A percentile compares a stretch with the other conserved stretches of the same genome.
Evolutionary conservation across 2,329 filamentous ascomycete genomes (phyloP).

Genomic region (Neofusicoccum ribis): DNA sequence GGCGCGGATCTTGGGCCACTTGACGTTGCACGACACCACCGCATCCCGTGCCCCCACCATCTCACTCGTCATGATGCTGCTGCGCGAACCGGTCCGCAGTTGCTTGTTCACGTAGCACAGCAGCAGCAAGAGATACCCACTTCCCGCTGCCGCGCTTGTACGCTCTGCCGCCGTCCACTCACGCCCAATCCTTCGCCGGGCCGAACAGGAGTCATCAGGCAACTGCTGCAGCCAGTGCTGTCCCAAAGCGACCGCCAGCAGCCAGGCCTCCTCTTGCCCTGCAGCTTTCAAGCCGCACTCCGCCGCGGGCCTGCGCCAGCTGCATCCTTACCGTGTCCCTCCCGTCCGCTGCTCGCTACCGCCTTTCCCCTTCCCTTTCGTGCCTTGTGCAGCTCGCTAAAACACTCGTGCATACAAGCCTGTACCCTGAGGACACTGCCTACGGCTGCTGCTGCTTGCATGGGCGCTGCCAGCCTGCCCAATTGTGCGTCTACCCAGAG

Average conservation of each 20-base stretch:
- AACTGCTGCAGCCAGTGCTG: constrained; percentile 4
- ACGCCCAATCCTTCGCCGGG: neutral
- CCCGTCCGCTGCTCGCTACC: constrained; percentile 9
- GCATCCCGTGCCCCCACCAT: constrained; percentile 8
- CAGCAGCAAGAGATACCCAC: constrained; percentile 12
- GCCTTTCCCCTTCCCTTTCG: neutral
- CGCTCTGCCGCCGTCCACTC: neutral
- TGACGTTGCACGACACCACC: constrained; percentile 10
- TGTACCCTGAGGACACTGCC: neutral
- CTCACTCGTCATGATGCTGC: constrained; percentile 8
- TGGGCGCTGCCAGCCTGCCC: neutral
- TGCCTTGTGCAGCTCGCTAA: constrained; percentile 11
- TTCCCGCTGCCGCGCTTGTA: constrained; percentile 17
- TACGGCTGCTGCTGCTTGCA: neutral
- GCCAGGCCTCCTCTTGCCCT: constrained; percentile 7
- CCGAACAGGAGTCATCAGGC: constrained; percentile 8
- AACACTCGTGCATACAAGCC: constrained; percentile 1
- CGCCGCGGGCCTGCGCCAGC: no score
- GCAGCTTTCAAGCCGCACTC: constrained; percentile 1
- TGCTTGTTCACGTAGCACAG: constrained; percentile 14
- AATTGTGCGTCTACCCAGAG: neutral
- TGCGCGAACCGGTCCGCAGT: constrained; percentile 14
- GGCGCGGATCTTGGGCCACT: constrained; percentile 2
- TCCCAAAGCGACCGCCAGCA: constrained; percentile 12
- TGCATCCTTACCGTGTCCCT: constrained; percentile 1